These are phyloP conservation scores for Monilinia fructigena DNA, from an alignment of 2,329 filamentous ascomycete species.

Conservation along the genomic window DNA sequence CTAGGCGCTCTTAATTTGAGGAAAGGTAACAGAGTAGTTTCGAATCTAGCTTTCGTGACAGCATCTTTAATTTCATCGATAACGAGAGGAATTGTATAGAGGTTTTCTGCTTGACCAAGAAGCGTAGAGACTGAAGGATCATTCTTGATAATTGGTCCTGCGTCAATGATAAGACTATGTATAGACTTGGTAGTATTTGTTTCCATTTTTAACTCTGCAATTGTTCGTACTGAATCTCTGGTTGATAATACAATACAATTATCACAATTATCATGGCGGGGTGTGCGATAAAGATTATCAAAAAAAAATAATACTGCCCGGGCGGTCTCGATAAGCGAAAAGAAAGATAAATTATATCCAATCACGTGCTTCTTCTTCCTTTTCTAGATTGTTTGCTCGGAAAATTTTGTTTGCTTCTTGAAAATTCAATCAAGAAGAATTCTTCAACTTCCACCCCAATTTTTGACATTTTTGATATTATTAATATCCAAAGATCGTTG, in stretches of 20 bases:
- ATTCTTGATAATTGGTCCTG: constrained; percentile 91
- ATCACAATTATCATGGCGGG: constrained; percentile 25
- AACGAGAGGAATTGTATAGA: constrained; percentile 83
- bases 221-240: neutral
- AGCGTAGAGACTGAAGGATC: constrained; percentile 82
- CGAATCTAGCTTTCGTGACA: constrained; percentile 73
- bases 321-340: constrained; percentile 22
- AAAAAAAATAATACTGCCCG: constrained; percentile 22
- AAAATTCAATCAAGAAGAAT: constrained; percentile 14
- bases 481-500: constrained; percentile 1
- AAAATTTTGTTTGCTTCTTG: constrained; percentile 18
- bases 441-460: constrained; percentile 8
- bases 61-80: constrained; percentile 84
- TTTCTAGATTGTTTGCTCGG: constrained; percentile 19
- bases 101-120: constrained; percentile 69
- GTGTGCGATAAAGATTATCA: constrained; percentile 24
- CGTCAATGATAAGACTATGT: constrained; percentile 83
- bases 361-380: constrained; percentile 5
- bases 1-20: constrained; percentile 72
- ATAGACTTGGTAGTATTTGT: constrained; percentile 59
- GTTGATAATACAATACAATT: neutral
- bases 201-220: constrained; percentile 31
- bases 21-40: constrained; percentile 84
- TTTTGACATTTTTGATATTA: constrained; percentile 7
- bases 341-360: constrained; percentile 10